These are phyloP conservation scores for Hortaea werneckii DNA, from an alignment of 2,329 filamentous ascomycete species.

Conservation along the genomic window DNA sequence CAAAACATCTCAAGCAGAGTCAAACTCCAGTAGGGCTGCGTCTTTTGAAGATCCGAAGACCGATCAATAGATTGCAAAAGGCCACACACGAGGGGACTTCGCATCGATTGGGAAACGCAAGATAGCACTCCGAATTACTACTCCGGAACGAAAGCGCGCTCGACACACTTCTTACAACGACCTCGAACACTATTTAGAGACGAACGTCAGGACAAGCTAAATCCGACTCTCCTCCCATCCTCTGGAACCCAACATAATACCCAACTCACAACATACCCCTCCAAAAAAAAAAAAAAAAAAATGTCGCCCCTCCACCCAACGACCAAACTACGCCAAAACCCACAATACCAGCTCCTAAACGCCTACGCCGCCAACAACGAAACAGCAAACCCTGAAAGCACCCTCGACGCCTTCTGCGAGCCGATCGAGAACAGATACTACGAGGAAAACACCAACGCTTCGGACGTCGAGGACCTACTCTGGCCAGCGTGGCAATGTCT, in stretches of 20 bases:
- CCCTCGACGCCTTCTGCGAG: conserved; percentile 4
- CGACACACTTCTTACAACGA: background rate
- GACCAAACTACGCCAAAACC: background rate
- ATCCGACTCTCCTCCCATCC: background rate
- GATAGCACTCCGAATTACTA: background rate
- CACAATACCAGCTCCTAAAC: background rate
- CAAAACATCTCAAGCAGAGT: too few species aligned
- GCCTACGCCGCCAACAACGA: background rate
- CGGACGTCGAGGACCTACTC: conserved; percentile 6
- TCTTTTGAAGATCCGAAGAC: too few species aligned
- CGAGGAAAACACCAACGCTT: background rate
- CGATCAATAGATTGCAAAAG: too few species aligned
- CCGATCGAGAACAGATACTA: conserved; percentile 7
- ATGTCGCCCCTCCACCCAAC: background rate
- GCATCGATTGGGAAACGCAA: too few species aligned
- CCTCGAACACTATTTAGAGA: background rate
- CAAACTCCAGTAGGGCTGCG: too few species aligned
- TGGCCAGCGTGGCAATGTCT: conserved; percentile 8
- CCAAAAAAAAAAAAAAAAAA: too few species aligned
- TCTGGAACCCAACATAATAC: background rate
- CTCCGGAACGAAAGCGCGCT: background rate
- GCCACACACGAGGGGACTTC: too few species aligned
- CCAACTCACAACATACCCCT: too few species aligned
- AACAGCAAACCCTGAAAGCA: background rate
- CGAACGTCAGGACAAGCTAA: background rate